phyloP scores from a whole-genome alignment of 805 yeast species.

The Candida xyloterini region DNA sequence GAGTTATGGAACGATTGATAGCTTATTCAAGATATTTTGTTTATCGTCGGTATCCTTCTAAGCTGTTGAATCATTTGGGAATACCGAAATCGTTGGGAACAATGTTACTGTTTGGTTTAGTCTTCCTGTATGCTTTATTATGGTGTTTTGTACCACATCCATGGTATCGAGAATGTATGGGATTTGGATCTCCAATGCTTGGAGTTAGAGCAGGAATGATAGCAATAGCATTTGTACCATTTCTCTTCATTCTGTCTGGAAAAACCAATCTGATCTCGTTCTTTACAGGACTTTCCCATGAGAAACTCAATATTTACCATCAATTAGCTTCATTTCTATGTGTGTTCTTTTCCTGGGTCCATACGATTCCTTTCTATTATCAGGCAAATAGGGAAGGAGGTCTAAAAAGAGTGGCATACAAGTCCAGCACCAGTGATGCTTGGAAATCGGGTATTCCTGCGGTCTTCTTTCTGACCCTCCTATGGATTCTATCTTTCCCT shows the following conservation, averaged over 20 bases:
- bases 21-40: conserved; percentile 33
- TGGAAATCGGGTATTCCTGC: conserved; percentile 48
- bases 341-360: conserved; percentile 44
- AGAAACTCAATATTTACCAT: conserved; percentile 50
- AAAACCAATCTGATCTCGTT: conserved; percentile 48
- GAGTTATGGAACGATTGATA: conserved; percentile 19
- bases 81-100: conserved; percentile 37
- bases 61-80: conserved; percentile 36
- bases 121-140: conserved; percentile 34
- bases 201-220: conserved; percentile 52
- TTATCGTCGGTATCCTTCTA: conserved; percentile 33
- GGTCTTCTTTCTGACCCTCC: conserved; percentile 39
- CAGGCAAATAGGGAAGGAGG: conserved; percentile 54
- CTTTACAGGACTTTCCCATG: conserved; percentile 54
- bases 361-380: conserved; percentile 47
- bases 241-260: conserved; percentile 48
- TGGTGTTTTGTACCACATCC: conserved; percentile 43
- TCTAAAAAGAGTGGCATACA: conserved; percentile 16
- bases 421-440: background rate
- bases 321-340: conserved; percentile 45
- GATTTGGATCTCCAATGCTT: conserved; percentile 57
- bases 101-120: conserved; percentile 32
- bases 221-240: conserved; percentile 50
- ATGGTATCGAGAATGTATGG: conserved; percentile 49
- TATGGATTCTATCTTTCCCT: conserved; percentile 43